Evolutionary conservation across 805 yeast genomes (phyloP), one percentile per base, ranked within the genome.

Genomic region (Cephaloascus fragrans): DNA sequence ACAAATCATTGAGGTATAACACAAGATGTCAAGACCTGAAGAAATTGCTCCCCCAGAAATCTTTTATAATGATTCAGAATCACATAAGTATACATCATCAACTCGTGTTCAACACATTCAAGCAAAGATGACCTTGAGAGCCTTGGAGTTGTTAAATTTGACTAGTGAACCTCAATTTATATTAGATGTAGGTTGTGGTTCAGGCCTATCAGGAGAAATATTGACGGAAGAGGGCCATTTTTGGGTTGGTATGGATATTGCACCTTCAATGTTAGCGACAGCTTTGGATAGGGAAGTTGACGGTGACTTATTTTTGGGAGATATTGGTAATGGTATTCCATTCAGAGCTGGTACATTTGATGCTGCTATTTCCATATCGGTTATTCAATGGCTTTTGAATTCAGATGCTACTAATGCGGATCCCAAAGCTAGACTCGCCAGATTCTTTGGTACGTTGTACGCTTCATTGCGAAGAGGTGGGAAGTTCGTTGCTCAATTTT

Each of bases 71-170:
- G 97, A 89, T 40, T 61, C 77, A 2, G 98, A 93, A 59, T 84
- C 97, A 0, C 69, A 71, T 46, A 93, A 93, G 54, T 93, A 93
- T 59, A 93, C 97, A 0, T 71, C 83, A 2, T 85, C 95, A 4
- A 83, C 96, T 3, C 93, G 98, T 71, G 96, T 93, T 37, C 98
- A 93, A 64, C 96, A 89, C 56, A 93, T 93, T 52, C 98, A 93
- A 61, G 97, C 97, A 2, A 84, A 86, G 56, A 93, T 93, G 98
- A 88, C 98, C 0, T 69, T 90, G 34, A 71, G 98, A 50, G 96
- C 97, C 0, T 65, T 93, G 36, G 98, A 93, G 50, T 67, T 93
- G 29, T 64, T 93, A 41, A 85, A 88, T 56, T 61, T 93, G 32
- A 82, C 83, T 23, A 75, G 77, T 1, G 66, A 62, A 23, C 71